Conservation (phyloP, 345 rosid genomes). For the Lagerstroemia speciosa region DNA sequence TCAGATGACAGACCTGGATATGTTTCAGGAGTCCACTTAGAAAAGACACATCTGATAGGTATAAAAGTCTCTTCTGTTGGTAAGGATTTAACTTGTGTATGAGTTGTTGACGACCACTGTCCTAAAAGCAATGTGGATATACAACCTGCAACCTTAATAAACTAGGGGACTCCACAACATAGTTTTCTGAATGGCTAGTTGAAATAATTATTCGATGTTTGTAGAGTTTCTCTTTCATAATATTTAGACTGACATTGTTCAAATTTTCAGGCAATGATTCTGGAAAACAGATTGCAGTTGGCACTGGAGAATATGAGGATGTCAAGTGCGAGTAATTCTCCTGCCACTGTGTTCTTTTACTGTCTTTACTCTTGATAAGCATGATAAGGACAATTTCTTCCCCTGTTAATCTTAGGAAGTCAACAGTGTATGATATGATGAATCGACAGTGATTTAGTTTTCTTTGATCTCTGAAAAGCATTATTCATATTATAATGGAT, state of each 20-base stretch:
- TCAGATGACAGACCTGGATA: conserved; percentile 16
- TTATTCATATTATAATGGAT: background rate
- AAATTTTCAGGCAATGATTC: conserved; percentile 45
- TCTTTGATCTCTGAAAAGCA: background rate
- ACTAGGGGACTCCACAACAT: background rate
- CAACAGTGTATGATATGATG: background rate
- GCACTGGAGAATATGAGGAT: conserved; percentile 71
- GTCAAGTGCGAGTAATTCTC: conserved; percentile 57
- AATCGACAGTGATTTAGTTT: background rate
- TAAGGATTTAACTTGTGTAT: no score
- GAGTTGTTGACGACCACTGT: background rate
- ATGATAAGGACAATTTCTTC: background rate
- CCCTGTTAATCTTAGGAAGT: background rate
- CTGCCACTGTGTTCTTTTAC: conserved; percentile 1
- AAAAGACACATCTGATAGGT: conserved; percentile 77
- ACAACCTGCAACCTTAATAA: background rate
- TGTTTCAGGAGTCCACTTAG: conserved; percentile 64
- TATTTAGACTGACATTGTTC: conserved; percentile 7
- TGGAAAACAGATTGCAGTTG: conserved; percentile 73
- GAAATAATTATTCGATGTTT: background rate
- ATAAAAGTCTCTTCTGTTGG: conserved; percentile 5
- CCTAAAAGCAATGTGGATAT: background rate
- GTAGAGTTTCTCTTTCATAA: background rate
- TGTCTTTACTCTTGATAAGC: background rate
- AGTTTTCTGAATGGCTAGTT: background rate